Evolutionary conservation across 257 asterid genomes (phyloP).

Genomic region (Thymus mandschuricus): DNA sequence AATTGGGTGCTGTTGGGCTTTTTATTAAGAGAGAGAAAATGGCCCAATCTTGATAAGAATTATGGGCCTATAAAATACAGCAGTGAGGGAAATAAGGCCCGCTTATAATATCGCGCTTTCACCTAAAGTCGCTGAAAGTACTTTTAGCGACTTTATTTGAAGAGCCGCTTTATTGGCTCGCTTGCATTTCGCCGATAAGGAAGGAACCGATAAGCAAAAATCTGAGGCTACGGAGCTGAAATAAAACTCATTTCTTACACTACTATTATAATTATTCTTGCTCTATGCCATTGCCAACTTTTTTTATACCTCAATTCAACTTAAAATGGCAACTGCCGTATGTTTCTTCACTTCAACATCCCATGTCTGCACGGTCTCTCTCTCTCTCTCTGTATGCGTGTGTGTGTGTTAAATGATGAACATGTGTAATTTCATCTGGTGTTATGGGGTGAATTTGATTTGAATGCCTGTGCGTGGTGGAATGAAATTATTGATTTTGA

Average conservation of each 20-base stretch:
- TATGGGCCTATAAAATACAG: background rate
- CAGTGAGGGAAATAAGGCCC: background rate
- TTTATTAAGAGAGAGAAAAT: background rate
- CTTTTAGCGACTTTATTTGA: background rate
- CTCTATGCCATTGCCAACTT: background rate
- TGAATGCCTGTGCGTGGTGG: background rate
- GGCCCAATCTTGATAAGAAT: background rate
- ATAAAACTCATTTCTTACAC: slow-evolving; percentile 7
- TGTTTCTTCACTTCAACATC: slow-evolving; percentile 43
- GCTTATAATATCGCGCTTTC: background rate
- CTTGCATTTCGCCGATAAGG: background rate
- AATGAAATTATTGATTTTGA: slow-evolving; percentile 3
- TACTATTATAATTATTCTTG: background rate
- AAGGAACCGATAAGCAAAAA: slow-evolving; percentile 45
- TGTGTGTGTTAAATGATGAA: background rate
- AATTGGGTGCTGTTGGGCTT: background rate
- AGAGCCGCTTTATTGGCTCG: slow-evolving; percentile 10
- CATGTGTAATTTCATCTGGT: background rate
- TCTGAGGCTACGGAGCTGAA: slow-evolving; percentile 37
- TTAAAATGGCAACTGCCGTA: slow-evolving; percentile 40
- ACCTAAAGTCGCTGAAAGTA: slow-evolving; percentile 6
- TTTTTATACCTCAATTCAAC: slow-evolving; percentile 7
- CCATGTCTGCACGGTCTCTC: slow-evolving; percentile 41
- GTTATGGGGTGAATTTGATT: background rate
- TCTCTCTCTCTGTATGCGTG: background rate